phyloP scores from a whole-genome alignment of 345 rosid species.

The Murraya paniculata region DNA sequence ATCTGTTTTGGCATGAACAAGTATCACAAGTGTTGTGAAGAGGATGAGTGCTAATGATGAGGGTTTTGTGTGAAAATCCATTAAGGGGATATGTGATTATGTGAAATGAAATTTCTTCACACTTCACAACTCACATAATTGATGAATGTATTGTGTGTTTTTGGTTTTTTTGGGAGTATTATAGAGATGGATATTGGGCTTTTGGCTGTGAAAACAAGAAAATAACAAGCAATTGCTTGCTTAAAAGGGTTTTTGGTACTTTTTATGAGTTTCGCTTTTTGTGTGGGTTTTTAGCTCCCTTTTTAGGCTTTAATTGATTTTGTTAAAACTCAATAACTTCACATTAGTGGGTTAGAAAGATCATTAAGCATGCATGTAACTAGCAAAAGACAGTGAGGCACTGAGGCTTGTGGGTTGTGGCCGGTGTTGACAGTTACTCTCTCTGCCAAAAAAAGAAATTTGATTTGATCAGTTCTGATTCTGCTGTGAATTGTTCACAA shows the following conservation, averaged over 20 bases:
- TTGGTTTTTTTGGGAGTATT: background rate
- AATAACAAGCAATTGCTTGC: background rate
- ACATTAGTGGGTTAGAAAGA: background rate
- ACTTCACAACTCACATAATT: background rate
- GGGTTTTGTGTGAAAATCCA: slow-evolving; percentile 27
- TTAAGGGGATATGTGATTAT: slow-evolving; percentile 9
- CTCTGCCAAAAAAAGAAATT: no score
- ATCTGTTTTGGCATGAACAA: slow-evolving; percentile 9
- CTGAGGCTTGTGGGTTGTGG: background rate
- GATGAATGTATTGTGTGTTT: slow-evolving; percentile 20
- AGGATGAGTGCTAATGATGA: slow-evolving; percentile 11
- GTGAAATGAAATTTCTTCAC: background rate
- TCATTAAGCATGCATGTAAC: background rate
- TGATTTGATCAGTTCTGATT: background rate
- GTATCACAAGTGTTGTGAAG: slow-evolving; percentile 14
- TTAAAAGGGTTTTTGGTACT: no score
- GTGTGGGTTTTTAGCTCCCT: no score
- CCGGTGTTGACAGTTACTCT: background rate
- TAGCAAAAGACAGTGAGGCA: background rate
- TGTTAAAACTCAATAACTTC: background rate
- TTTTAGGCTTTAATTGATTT: slow-evolving; percentile 2
- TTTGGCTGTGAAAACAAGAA: background rate
- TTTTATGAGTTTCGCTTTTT: background rate
- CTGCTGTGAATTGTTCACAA: background rate
- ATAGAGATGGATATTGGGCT: slow-evolving; percentile 9